Evolutionary conservation across 345 rosid genomes (phyloP).

Genomic region (Arabidopsis suecica): DNA sequence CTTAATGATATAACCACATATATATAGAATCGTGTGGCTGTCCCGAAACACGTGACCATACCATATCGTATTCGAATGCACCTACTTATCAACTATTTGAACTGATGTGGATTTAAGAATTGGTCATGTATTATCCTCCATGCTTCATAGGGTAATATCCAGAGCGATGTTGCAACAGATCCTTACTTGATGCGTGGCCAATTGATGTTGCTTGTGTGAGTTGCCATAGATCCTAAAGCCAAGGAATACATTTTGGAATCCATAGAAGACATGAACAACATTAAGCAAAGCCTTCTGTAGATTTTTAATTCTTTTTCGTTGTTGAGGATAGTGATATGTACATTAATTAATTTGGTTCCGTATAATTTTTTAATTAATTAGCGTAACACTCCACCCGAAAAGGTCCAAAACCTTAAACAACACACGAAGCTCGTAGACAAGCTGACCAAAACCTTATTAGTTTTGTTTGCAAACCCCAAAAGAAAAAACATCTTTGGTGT

Average conservation of each 20-base stretch:
- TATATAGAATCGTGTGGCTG: not conserved
- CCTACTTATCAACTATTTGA: not conserved
- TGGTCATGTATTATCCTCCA: not conserved
- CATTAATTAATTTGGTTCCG: not conserved
- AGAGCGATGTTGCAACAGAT: too few relatives aligned
- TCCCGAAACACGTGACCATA: not conserved
- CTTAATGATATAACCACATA: not conserved
- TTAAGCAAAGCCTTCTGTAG: too few relatives aligned
- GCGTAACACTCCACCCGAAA: not conserved
- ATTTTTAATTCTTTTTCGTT: too few relatives aligned
- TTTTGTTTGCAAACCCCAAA: not conserved
- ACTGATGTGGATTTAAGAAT: not conserved
- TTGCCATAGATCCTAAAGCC: not conserved
- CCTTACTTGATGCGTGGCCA: not conserved
- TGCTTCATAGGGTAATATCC: not conserved
- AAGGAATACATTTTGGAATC: not conserved
- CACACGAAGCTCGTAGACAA: not conserved
- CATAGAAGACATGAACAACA: not conserved
- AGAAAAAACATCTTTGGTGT: not conserved
- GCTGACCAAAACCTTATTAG: not conserved
- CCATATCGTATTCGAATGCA: not conserved
- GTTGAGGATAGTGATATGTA: too few relatives aligned
- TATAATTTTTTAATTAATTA: not conserved
- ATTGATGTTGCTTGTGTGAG: not conserved
- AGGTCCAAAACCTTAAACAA: not conserved